phyloP scores from a whole-genome alignment of 305 asterid genomes.

The Ilex paraguariensis region DNA sequence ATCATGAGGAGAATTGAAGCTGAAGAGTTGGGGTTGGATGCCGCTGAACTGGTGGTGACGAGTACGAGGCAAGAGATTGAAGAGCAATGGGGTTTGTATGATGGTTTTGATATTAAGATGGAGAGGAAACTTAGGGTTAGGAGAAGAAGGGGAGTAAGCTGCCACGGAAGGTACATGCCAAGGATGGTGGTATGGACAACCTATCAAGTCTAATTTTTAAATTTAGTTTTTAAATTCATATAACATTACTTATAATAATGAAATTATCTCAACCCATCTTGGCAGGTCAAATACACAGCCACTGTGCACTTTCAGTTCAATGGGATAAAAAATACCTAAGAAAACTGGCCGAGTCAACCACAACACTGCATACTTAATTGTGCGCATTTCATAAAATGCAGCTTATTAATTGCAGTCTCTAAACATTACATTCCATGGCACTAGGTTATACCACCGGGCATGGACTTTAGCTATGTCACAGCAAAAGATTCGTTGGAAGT shows the following conservation, averaged over 20 bases:
- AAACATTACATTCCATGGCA: constrained; percentile 5
- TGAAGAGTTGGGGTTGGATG: constrained; percentile 57
- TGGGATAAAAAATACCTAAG: too few relatives aligned
- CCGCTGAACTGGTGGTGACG: constrained; percentile 58
- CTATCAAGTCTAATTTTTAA: too few relatives aligned
- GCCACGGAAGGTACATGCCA: constrained; percentile 66
- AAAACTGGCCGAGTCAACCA: too few relatives aligned
- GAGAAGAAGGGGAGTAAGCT: constrained; percentile 53
- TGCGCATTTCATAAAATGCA: too few relatives aligned
- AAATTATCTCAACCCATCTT: too few relatives aligned
- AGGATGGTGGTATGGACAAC: constrained; percentile 49
- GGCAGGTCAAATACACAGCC: too few relatives aligned
- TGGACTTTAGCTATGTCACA: constrained; percentile 56
- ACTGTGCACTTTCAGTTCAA: too few relatives aligned
- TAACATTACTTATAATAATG: too few relatives aligned
- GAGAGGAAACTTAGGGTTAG: constrained; percentile 60
- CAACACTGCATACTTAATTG: too few relatives aligned
- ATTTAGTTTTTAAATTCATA: too few relatives aligned
- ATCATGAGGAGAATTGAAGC: constrained; percentile 60
- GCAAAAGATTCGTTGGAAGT: constrained; percentile 34
- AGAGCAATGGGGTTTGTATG: constrained; percentile 72
- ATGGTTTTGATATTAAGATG: constrained; percentile 55
- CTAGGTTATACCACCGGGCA: constrained; percentile 69
- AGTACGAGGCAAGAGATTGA: constrained; percentile 76
- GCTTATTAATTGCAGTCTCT: not conserved